These are phyloP conservation scores for Trichosporon asahii DNA, from an alignment of 1,284 basidiomycete species.

Conservation along the genomic window DNA sequence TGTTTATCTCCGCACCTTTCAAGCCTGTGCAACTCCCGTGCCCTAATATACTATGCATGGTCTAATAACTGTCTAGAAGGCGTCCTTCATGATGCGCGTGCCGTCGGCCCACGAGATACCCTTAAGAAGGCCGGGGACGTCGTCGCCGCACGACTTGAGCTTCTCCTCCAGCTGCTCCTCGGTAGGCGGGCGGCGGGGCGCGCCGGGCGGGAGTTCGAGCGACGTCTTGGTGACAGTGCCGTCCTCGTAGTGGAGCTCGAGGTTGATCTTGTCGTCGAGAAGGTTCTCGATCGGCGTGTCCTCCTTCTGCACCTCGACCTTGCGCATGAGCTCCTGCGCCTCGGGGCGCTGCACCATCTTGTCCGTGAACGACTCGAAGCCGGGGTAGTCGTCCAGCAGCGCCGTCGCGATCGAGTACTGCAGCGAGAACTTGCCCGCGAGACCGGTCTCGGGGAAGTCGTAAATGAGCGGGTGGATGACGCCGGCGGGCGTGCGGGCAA, in stretches of 20 bases:
- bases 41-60: background rate
- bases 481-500: conserved; percentile 12
- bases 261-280: conserved; percentile 14
- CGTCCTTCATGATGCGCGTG: conserved; percentile 12
- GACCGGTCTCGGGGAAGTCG: conserved; percentile 14
- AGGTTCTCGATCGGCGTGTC: conserved; percentile 15
- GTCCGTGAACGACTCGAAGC: conserved; percentile 16
- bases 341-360: conserved; percentile 13
- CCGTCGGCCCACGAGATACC: conserved; percentile 11
- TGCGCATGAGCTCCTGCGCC: conserved; percentile 12
- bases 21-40: background rate
- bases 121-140: conserved; percentile 9
- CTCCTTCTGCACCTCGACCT: conserved; percentile 14
- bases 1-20: background rate
- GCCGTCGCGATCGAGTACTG: conserved; percentile 17
- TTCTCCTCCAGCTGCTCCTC: conserved; percentile 13
- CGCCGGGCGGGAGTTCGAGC: conserved; percentile 13
- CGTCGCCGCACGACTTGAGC: conserved; percentile 11
- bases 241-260: conserved; percentile 11
- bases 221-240: background rate
- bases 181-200: conserved; percentile 13
- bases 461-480: conserved; percentile 17
- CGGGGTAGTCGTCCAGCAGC: conserved; percentile 15
- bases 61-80: conserved; percentile 6
- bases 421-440: conserved; percentile 18